Conservation (phyloP, 257 asterid genomes). For the Petunia secreta region DNA sequence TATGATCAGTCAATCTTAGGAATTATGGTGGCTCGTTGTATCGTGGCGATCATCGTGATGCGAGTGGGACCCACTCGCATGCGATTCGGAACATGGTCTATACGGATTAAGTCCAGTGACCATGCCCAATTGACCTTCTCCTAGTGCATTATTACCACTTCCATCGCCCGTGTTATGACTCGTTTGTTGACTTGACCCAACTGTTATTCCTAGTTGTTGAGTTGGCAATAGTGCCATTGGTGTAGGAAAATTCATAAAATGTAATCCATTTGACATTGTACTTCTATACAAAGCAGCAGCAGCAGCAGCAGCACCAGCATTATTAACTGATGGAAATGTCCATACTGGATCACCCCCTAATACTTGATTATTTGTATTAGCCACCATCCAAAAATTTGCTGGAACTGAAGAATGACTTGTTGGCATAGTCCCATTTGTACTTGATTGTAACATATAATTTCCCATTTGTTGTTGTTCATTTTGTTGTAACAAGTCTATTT, state of each 20-base stretch:
- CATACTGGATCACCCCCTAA: slow-evolving; percentile 83
- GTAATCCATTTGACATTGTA: slow-evolving; percentile 72
- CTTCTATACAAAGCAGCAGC: slow-evolving; percentile 80
- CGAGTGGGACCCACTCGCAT: slow-evolving; percentile 78
- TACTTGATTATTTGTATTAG: slow-evolving; percentile 65
- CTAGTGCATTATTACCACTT: slow-evolving; percentile 44
- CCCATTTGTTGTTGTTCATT: slow-evolving; percentile 68
- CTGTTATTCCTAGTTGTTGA: slow-evolving; percentile 46
- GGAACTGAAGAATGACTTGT: slow-evolving; percentile 73
- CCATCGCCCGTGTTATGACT: background rate
- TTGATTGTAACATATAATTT: slow-evolving; percentile 70
- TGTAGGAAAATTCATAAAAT: slow-evolving; percentile 87
- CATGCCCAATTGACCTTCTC: slow-evolving; percentile 73
- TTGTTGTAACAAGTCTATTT: slow-evolving; percentile 33
- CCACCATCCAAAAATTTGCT: slow-evolving; percentile 91
- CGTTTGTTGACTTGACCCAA: too few species aligned
- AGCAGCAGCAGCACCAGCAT: slow-evolving; percentile 50
- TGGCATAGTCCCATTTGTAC: slow-evolving; percentile 65
- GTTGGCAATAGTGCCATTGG: slow-evolving; percentile 79
- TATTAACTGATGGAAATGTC: slow-evolving; percentile 70
- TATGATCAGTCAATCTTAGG: background rate
- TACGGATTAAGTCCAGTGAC: slow-evolving; percentile 59
- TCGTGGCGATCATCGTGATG: slow-evolving; percentile 75
- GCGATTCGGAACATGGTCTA: slow-evolving; percentile 53
- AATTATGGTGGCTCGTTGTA: slow-evolving; percentile 59